Conservation (phyloP, 2,329 filamentous ascomycete genomes). For the Drechslerella coelobrocha region DNA sequence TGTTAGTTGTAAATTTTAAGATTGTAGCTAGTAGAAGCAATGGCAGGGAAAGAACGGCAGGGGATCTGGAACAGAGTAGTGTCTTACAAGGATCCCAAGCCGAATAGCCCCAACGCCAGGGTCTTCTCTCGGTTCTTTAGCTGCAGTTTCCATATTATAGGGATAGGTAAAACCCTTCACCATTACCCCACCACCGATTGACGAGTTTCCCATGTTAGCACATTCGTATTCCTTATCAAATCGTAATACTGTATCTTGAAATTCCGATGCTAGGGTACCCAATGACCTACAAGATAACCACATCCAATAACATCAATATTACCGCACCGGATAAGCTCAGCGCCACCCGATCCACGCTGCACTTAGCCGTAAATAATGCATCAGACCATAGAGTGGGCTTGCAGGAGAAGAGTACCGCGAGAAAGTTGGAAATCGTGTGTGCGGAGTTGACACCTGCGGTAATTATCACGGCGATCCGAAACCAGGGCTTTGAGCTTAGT, state of each 20-base stretch:
- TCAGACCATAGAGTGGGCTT: constrained; percentile 30
- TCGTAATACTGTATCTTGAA: no score
- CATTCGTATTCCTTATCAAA: no score
- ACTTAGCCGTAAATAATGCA: constrained; percentile 24
- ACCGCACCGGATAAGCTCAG: constrained; percentile 23
- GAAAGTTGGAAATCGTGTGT: constrained; percentile 24
- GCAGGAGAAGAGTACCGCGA: constrained; percentile 25
- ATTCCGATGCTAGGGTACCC: not conserved
- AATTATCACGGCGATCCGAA: constrained; percentile 28
- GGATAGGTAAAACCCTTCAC: constrained; percentile 25
- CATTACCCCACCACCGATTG: no score
- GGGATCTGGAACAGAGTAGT: not conserved
- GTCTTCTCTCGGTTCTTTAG: constrained; percentile 37
- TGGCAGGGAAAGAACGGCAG: no score
- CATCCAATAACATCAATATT: constrained; percentile 40
- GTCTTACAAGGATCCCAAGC: constrained; percentile 26
- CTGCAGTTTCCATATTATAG: constrained; percentile 32
- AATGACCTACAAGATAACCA: constrained; percentile 32
- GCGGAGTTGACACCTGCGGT: constrained; percentile 13
- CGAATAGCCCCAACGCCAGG: constrained; percentile 38
- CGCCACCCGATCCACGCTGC: constrained; percentile 12
- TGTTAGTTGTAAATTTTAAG: not conserved
- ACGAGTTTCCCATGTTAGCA: no score
- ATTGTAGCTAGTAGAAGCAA: not conserved
- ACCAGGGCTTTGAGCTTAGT: constrained; percentile 21